Evolutionary conservation across 176 grass and related monocot genomes (phyloP), one percentile per base, ranked within the genome.

Genomic region (Oryza glumipatula): DNA sequence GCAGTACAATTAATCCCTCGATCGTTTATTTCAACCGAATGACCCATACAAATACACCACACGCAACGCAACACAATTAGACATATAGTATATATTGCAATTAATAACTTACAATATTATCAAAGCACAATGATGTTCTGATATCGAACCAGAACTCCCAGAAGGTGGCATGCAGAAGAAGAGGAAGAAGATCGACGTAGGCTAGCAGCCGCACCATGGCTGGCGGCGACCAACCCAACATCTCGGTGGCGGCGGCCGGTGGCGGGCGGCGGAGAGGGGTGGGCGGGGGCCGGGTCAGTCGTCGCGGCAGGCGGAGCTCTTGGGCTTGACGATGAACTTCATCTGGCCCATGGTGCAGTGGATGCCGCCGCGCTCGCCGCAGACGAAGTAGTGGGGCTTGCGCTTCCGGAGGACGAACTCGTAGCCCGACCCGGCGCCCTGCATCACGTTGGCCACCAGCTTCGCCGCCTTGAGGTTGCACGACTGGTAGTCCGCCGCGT

Each of bases 311-410:
- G 76, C 77, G 11, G 86, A 52, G 78, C 83, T 81, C 49, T 72
- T 97, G 7, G 96, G 94, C 70, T 91, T 90, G 77, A 94, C 88
- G 11, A 86, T 23, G 87, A 99, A 96, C 91, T 96, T 99, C 97
- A 99, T 99, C 41, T 76, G 77, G 2, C 97, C 97, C 17, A 80
- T 9, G 11, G 76, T 96, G 84, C 97, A 99, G 76, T 99, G 97
- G 67, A 94, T 7, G 12, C 97, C 96, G 15, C 36, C 35, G 36
- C 81, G 81, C 85, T 99, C 96, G 13, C 89, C 94, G 71, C 96
- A 99, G n/a, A 86, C 91, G 45, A 99, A 94, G 94, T 96, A 99
- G 86, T 94, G 88, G 58, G 36, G 39, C 91, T 89, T 99, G 73
- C 96, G 94, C 88, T 89, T 96, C 67, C 22, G 82, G 17, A 99